Percentiles rank a stretch among this genome's conserved stretches.
Conservation (phyloP, 2,329 filamentous ascomycete species). For the Sporothrix globosa region DNA sequence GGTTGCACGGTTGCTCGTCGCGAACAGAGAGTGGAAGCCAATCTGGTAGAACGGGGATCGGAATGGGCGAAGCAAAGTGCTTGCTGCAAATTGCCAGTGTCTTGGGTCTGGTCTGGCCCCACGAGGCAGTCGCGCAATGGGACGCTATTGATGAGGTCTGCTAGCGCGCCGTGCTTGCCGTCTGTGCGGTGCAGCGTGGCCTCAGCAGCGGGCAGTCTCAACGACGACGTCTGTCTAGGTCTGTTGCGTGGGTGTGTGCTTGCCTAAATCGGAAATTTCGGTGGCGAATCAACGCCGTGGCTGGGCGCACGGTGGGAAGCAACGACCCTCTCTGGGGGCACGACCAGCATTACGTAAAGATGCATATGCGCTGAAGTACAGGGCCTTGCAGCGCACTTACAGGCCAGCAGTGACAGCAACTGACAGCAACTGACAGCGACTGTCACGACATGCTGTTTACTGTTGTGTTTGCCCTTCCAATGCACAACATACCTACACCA, state of each 20-base stretch:
- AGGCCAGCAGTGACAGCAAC: background rate
- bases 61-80: background rate
- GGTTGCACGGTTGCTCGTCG: constrained; percentile 5
- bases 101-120: constrained; percentile 19
- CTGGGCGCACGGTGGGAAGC: constrained; percentile 22
- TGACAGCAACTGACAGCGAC: background rate
- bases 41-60: background rate
- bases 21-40: background rate
- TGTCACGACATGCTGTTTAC: too few species aligned
- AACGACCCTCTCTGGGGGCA: background rate
- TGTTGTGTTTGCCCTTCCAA: background rate
- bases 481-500: background rate
- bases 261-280: constrained; percentile 16
- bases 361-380: background rate
- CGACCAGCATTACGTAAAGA: constrained; percentile 17
- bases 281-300: constrained; percentile 26
- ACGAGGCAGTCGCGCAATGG: constrained; percentile 17
- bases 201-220: constrained; percentile 2
- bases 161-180: background rate
- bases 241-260: constrained; percentile 5
- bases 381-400: background rate
- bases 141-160: background rate
- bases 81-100: constrained; percentile 23
- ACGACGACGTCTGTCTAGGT: too few species aligned
- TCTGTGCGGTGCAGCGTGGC: background rate